Conservation (phyloP, 768 basidiomycete genomes). For the Boletus patriciae region DNA sequence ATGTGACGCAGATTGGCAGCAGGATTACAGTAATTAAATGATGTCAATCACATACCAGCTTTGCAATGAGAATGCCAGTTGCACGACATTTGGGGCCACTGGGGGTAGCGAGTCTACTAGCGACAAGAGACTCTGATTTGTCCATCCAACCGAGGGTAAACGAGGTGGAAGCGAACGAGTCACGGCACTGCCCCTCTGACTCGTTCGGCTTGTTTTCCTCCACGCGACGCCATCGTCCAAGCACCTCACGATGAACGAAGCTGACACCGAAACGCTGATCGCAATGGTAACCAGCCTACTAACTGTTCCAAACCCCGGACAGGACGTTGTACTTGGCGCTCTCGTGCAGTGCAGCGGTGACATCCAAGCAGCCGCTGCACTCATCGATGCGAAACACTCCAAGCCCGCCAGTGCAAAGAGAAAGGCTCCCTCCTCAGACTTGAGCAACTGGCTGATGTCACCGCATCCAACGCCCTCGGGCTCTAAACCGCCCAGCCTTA, state of each 20-base stretch:
- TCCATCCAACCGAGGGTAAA: constrained; percentile 6
- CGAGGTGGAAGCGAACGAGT: neutral
- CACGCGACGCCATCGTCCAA: neutral
- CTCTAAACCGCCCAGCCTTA: constrained; percentile 22
- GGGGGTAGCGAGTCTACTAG: neutral
- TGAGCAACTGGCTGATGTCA: constrained; percentile 56
- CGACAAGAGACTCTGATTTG: neutral
- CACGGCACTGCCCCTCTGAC: neutral
- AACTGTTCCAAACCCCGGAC: constrained; percentile 31
- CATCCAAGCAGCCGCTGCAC: constrained; percentile 48
- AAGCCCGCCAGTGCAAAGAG: constrained; percentile 38
- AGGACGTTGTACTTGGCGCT: constrained; percentile 53
- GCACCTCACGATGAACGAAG: constrained; percentile 22
- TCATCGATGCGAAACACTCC: constrained; percentile 34
- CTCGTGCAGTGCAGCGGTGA: constrained; percentile 59
- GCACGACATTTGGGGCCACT: neutral
- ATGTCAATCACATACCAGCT: constrained; percentile 13
- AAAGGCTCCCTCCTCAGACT: constrained; percentile 44
- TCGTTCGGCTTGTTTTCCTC: neutral
- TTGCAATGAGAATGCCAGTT: neutral
- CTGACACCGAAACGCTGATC: constrained; percentile 68
- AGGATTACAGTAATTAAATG: neutral
- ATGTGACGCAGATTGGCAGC: neutral
- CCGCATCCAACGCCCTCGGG: constrained; percentile 19
- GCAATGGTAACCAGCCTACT: constrained; percentile 67